A percentile compares a stretch with the other conserved stretches of the same genome.
These are phyloP conservation scores for Irpex rosettiformis DNA, from an alignment of 1,284 basidiomycete species.

Conservation along the genomic window DNA sequence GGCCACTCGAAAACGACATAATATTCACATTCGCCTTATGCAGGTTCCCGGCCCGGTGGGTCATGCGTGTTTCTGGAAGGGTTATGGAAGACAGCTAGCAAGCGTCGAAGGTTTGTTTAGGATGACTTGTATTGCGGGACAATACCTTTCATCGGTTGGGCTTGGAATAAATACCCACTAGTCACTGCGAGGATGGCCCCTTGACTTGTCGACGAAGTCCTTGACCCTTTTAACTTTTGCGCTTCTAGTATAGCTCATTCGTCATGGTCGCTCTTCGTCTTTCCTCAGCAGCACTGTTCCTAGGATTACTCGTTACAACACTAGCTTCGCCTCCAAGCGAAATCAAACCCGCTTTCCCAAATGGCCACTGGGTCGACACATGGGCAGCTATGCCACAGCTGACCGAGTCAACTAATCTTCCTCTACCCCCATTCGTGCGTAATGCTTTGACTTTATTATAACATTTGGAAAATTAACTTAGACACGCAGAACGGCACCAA, in stretches of 20 bases:
- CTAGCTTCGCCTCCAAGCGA: not conserved
- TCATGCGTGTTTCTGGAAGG: not conserved
- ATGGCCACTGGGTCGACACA: conserved; percentile 38
- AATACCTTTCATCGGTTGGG: not conserved
- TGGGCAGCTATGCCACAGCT: conserved; percentile 49
- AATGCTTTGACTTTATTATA: not conserved
- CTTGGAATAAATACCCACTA: not conserved
- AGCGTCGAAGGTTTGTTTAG: not conserved
- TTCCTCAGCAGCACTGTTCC: not conserved
- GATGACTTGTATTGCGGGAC: not conserved
- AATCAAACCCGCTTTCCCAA: conserved; percentile 1
- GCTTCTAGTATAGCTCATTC: too few relatives aligned
- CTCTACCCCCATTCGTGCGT: conserved; percentile 37
- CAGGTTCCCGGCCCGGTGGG: not conserved
- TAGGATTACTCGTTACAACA: not conserved
- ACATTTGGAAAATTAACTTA: not conserved
- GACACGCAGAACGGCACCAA: conserved; percentile 24
- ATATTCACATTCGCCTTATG: not conserved
- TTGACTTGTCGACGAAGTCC: not conserved
- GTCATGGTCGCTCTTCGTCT: not conserved
- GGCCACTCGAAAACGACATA: not conserved
- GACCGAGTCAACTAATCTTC: conserved; percentile 40
- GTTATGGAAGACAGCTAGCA: not conserved
- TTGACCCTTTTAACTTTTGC: too few relatives aligned
- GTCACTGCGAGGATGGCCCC: too few relatives aligned